Base-by-base conservation (phyloP, 805 yeast species). In the Candida mattraensis region DNA sequence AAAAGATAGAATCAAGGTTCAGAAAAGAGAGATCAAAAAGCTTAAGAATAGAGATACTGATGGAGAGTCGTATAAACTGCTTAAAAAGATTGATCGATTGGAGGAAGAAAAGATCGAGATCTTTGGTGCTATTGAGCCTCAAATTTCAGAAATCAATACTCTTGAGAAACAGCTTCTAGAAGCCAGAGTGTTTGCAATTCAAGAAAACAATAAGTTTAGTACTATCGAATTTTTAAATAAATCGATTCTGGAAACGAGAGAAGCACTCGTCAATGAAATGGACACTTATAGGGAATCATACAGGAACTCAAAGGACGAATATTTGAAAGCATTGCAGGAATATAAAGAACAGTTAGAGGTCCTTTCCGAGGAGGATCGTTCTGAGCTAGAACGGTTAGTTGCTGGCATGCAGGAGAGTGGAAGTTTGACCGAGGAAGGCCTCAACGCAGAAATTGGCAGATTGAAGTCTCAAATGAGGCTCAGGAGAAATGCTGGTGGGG, bases 391-490 rank as follows among this genome's bases (percentile, higher is more conserved):
- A 8, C 56, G 62, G 47, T 42, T 66, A 56, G 52, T 50, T 10
- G 42, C 47, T 6, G 38, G 45, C 5, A 67, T 73, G 43, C 54
- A 60, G 28, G 60, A 56, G 0, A 54, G 53, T 9, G 58, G 50
- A 3, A 45, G 44, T 8, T 57, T 72, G 26, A 62, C 66, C 5
- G 72, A 67, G 38, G 52, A 44, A 16, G 53, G 52, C 11, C 48
- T 76, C 6, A 47, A 62, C 25, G 49, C 53, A 6, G 71, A 66
- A 40, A 65, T 74, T 14, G 54, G 54, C 14, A 56, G 64, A 21
- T 54, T 75, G 19, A 66, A 69, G 33, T 69, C 70, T 10, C 75
- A 72, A 18, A 45, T 63, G 48, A 34, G 49, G 13, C 33, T 58
- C 14, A 37, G 45, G n/a, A 42, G 57, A 23, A 45, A 50, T 26